phyloP scores from a whole-genome alignment of 129 eudicot species.

The Flaveria robusta region DNA sequence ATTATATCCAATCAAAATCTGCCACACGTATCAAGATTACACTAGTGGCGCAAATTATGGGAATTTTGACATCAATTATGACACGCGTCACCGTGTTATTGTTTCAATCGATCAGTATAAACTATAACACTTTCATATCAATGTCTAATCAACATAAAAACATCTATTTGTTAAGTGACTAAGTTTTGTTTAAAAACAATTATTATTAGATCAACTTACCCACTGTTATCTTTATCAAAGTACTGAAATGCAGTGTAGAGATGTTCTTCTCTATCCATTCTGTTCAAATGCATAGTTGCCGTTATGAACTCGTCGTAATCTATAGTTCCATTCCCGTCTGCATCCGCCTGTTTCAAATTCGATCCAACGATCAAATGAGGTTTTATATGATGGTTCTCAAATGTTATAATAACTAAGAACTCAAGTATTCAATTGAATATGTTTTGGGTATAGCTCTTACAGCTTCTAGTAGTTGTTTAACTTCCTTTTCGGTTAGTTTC shows the following conservation, averaged over 20 bases:
- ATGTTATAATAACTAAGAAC: conserved; percentile 7
- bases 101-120: no score
- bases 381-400: not conserved
- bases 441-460: conserved; percentile 40
- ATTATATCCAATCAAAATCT: no score
- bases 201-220: conserved; percentile 39
- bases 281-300: conserved; percentile 90
- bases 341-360: conserved; percentile 62
- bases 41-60: no score
- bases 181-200: no score
- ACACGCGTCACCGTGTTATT: no score
- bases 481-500: conserved; percentile 67
- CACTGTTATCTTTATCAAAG: conserved; percentile 82
- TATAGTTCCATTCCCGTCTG: conserved; percentile 88
- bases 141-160: no score
- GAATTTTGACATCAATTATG: no score
- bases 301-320: conserved; percentile 90
- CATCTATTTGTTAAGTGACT: no score
- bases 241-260: conserved; percentile 86
- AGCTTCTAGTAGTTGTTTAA: conserved; percentile 78
- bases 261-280: conserved; percentile 92
- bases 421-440: conserved; percentile 13
- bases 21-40: no score
- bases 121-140: no score
- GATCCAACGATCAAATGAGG: conserved; percentile 4